phyloP scores from a whole-genome alignment of 176 grass and related monocot genomes.

The Cocos nucifera region DNA sequence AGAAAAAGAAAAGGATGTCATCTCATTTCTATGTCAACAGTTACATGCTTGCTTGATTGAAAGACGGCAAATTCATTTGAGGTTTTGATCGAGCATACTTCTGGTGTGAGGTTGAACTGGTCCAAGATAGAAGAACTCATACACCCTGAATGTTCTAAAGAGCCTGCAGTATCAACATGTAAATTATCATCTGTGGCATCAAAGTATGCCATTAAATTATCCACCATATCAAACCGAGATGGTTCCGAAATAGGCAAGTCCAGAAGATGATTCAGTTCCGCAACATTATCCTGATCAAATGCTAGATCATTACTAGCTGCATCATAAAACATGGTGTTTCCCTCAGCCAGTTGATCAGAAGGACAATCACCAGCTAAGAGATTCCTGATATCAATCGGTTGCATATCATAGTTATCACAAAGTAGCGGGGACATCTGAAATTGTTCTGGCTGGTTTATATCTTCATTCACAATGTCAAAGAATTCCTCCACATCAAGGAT shows the following conservation, averaged over 20 bases:
- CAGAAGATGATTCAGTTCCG: slow-evolving; percentile 33
- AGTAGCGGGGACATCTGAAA: slow-evolving; percentile 28
- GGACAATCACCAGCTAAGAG: slow-evolving; percentile 17
- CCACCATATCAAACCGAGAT: slow-evolving; percentile 40
- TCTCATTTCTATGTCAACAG: no score
- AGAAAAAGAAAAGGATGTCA: background rate
- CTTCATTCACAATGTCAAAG: slow-evolving; percentile 27
- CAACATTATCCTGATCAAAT: slow-evolving; percentile 34
- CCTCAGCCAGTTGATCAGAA: slow-evolving; percentile 34
- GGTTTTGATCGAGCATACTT: slow-evolving; percentile 26
- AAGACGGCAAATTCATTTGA: no score
- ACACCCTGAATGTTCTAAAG: slow-evolving; percentile 18
- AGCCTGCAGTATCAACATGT: slow-evolving; percentile 34
- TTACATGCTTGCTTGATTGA: no score
- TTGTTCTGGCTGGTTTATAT: slow-evolving; percentile 27
- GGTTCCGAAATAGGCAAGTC: slow-evolving; percentile 29
- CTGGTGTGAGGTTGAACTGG: slow-evolving; percentile 25
- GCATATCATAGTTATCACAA: slow-evolving; percentile 26
- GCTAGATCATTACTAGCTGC: slow-evolving; percentile 31
- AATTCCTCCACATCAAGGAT: slow-evolving; percentile 48
- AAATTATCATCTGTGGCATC: slow-evolving; percentile 65
- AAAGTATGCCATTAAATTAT: slow-evolving; percentile 50
- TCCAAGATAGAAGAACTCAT: slow-evolving; percentile 22
- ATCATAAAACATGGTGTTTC: slow-evolving; percentile 51
- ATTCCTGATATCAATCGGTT: slow-evolving; percentile 19